These are phyloP conservation scores for Amanita phalloides DNA, from an alignment of 768 basidiomycete genomes.

Conservation along the genomic window DNA sequence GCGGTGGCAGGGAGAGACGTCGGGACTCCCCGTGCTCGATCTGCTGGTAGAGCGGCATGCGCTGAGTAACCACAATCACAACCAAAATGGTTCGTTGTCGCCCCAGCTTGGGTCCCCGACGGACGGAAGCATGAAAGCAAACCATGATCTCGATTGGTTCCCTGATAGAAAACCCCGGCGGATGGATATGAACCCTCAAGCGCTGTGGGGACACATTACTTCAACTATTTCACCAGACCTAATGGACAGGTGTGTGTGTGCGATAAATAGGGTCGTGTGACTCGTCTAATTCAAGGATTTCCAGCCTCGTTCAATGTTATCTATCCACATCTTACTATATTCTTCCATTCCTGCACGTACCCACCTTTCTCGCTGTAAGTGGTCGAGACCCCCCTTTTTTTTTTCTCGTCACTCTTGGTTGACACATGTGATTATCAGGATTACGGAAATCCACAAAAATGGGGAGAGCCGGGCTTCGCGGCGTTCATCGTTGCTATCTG, in stretches of 20 bases:
- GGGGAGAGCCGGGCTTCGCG: slow-evolving; percentile 93
- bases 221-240: slow-evolving; percentile 80
- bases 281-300: neutral
- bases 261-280: slow-evolving; percentile 7
- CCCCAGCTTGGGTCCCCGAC: slow-evolving; percentile 17
- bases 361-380: slow-evolving; percentile 70
- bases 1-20: slow-evolving; percentile 88
- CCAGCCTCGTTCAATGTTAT: slow-evolving; percentile 71
- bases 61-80: slow-evolving; percentile 15
- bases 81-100: slow-evolving; percentile 15
- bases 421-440: slow-evolving; percentile 36
- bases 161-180: slow-evolving; percentile 69
- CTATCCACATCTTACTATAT: slow-evolving; percentile 91
- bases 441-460: slow-evolving; percentile 89
- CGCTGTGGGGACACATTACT: slow-evolving; percentile 79
- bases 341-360: slow-evolving; percentile 87
- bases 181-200: slow-evolving; percentile 78
- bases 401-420: slow-evolving; percentile 10
- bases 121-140: slow-evolving; percentile 16
- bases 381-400: slow-evolving; percentile 1
- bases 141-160: slow-evolving; percentile 55
- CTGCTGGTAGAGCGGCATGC: slow-evolving; percentile 66
- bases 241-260: slow-evolving; percentile 83
- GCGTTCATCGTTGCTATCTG: slow-evolving; percentile 91
- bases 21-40: slow-evolving; percentile 83